Evolutionary conservation across 1,284 basidiomycete species (phyloP).

Genomic region (Cerrena zonata): DNA sequence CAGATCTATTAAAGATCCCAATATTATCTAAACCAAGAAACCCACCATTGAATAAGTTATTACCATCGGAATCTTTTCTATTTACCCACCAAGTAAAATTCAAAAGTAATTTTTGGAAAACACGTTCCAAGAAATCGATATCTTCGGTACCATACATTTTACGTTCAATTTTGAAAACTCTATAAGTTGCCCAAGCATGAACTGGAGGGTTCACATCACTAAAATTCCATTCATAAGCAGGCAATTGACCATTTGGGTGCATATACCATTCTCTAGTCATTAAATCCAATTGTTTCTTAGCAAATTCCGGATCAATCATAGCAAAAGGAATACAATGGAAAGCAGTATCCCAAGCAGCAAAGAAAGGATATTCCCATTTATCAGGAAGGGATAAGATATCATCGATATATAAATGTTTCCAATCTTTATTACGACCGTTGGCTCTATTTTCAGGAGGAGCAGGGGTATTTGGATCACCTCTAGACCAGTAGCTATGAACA

Average conservation of each 20-base stretch:
- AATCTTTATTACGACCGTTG: slow-evolving; percentile 81
- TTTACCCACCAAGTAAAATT: slow-evolving; percentile 99
- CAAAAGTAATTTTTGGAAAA: slow-evolving; percentile 94
- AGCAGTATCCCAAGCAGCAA: slow-evolving; percentile 91
- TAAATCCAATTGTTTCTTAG: slow-evolving; percentile 94
- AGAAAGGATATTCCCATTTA: slow-evolving; percentile 99
- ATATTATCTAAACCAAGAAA: slow-evolving; percentile 98
- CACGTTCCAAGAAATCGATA: slow-evolving; percentile 87
- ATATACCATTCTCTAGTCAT: slow-evolving; percentile 98
- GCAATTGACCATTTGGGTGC: slow-evolving; percentile 96
- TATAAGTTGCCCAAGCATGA: slow-evolving; percentile 95
- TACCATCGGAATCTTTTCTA: slow-evolving; percentile 89
- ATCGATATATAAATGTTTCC: slow-evolving; percentile 91
- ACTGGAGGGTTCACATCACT: slow-evolving; percentile 95
- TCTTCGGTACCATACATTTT: slow-evolving; percentile 91
- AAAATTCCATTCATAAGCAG: slow-evolving; percentile 99
- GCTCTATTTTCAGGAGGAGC: slow-evolving; percentile 88
- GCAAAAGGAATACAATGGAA: slow-evolving; percentile 98
- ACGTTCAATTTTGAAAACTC: slow-evolving; percentile 96
- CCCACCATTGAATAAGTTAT: slow-evolving; percentile 96
- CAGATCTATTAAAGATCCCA: slow-evolving; percentile 95
- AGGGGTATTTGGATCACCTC: slow-evolving; percentile 92
- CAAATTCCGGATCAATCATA: slow-evolving; percentile 89
- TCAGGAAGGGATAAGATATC: slow-evolving; percentile 98
- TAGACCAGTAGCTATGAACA: slow-evolving; percentile 92